phyloP scores from a whole-genome alignment of 108 stramenopile genomes.

The Schizochytrium sp. region DNA sequence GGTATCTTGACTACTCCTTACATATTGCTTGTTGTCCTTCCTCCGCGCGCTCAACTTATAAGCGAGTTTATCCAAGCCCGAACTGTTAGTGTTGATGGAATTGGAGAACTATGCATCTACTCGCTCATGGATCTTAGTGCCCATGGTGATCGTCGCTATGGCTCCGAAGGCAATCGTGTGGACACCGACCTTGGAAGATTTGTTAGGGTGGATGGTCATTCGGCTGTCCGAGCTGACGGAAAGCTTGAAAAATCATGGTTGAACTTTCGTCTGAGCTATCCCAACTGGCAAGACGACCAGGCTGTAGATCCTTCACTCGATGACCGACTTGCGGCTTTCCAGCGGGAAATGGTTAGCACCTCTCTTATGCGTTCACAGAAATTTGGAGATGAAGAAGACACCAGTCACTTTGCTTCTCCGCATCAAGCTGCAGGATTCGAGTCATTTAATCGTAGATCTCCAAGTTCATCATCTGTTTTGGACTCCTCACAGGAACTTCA shows the following conservation, averaged over 20 bases:
- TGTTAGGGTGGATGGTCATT: neutral
- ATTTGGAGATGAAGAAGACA: too few species aligned
- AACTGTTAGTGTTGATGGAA: conserved; percentile 22
- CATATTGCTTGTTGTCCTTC: conserved; percentile 23
- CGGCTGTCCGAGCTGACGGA: conserved; percentile 62
- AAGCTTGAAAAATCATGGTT: conserved; percentile 73
- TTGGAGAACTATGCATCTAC: conserved; percentile 37
- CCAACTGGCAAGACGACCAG: conserved; percentile 28
- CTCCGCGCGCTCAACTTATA: neutral
- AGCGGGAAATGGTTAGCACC: conserved; percentile 29
- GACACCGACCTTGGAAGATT: neutral
- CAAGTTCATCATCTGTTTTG: too few species aligned
- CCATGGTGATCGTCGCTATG: conserved; percentile 35
- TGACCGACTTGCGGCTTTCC: conserved; percentile 8
- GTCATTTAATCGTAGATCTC: too few species aligned
- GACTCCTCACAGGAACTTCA: too few species aligned
- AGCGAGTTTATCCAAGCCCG: conserved; percentile 48
- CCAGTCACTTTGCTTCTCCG: too few species aligned
- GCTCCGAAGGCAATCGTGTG: neutral
- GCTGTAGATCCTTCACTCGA: neutral
- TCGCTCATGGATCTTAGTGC: neutral
- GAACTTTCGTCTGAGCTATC: conserved; percentile 49
- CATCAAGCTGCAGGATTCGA: too few species aligned
- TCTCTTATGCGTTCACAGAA: too few species aligned
- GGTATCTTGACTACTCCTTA: conserved; percentile 44